These are phyloP conservation scores for Fonsecaea multimorphosa DNA, from an alignment of 2,329 filamentous ascomycete genomes.

Conservation along the genomic window DNA sequence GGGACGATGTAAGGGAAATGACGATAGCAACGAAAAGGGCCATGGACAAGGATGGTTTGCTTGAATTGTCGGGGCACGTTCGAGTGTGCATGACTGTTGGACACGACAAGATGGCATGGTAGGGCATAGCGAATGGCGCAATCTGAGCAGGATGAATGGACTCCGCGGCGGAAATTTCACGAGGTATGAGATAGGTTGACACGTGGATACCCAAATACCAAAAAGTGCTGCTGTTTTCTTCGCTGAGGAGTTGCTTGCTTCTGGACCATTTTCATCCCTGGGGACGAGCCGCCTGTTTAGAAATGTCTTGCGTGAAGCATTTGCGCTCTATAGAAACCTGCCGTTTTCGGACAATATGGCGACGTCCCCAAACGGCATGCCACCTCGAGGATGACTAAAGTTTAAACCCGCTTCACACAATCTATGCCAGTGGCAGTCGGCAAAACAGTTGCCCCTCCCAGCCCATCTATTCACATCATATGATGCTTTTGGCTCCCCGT, in stretches of 20 bases:
- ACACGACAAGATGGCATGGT: slow-evolving; percentile 1
- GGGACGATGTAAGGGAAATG: slow-evolving; percentile 39
- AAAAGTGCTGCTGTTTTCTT: slow-evolving; percentile 16
- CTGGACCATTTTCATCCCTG: neutral
- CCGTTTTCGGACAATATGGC: neutral
- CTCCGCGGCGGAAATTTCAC: slow-evolving; percentile 9
- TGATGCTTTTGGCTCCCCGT: neutral
- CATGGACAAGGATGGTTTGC: neutral
- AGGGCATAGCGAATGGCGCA: slow-evolving; percentile 30
- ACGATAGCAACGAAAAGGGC: slow-evolving; percentile 1
- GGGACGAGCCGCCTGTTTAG: neutral
- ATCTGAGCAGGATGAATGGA: slow-evolving; percentile 6
- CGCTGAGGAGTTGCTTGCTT: neutral
- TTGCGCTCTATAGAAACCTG: neutral
- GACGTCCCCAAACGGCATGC: neutral
- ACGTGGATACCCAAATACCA: slow-evolving; percentile 17
- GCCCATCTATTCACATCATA: neutral
- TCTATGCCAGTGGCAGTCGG: neutral
- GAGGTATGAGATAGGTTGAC: slow-evolving; percentile 3
- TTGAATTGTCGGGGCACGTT: neutral
- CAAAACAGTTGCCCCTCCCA: neutral
- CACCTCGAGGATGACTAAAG: neutral
- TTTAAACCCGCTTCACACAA: neutral
- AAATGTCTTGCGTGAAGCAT: neutral
- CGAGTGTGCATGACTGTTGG: slow-evolving; percentile 12